Evolutionary conservation across 331 rosid species (phyloP), one percentile per base, ranked within the genome.

Genomic region (Erythrophleum ivorense): DNA sequence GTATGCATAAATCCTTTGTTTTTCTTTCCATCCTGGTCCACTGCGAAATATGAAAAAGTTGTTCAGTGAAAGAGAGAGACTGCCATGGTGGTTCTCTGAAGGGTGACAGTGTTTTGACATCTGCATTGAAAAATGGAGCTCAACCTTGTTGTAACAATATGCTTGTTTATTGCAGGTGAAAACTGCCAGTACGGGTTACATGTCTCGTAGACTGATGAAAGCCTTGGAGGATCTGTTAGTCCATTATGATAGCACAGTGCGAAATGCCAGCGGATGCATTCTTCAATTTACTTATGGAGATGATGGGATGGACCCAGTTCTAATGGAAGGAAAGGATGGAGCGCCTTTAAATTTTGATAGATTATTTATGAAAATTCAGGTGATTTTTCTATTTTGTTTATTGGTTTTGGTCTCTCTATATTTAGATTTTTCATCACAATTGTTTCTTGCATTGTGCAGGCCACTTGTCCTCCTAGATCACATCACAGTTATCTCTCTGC

Each of bases 121-220:
- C n/a, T n/a, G n/a, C n/a, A n/a, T n/a, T n/a, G 67, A n/a, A n/a
- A n/a, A 69, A 64, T 74, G 68, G 38, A 54, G 58, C 65, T 52
- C 6, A 16, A n/a, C n/a, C n/a, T n/a, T n/a, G n/a, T n/a, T n/a
- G n/a, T n/a, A n/a, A n/a, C n/a, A n/a, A n/a, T n/a, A n/a, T n/a
- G n/a, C n/a, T n/a, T n/a, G n/a, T n/a, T 65, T 46, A 76, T 54
- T 88, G 80, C 91, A 94, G 96, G 98, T 94, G 45, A 94, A 94
- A 94, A 94, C 98, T 75, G 98, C 98, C 73, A 97, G 92, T 55
- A 92, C 97, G 41, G 98, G 98, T 50, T 94, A 94, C 79, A 91
- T 94, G 98, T 94, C 98, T 34, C 97, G 98, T 82, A 89, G 92
- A 76, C 85, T 94, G 84, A 91, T 92, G 71, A 94, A 94, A 85